phyloP scores from a whole-genome alignment of 768 basidiomycete genomes.

The Pholiota conissans region DNA sequence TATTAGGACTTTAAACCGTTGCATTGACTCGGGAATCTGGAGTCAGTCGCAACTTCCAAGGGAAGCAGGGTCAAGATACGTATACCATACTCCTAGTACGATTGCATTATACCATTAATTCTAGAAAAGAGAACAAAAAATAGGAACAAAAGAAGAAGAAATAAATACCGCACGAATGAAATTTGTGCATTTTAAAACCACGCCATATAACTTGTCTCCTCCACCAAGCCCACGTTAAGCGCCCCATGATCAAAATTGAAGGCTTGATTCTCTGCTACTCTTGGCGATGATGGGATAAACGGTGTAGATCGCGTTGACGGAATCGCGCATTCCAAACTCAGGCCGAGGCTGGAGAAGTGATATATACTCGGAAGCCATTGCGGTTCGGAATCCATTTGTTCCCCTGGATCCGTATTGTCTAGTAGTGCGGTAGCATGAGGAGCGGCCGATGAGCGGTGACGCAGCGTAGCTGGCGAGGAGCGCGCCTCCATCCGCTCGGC shows the following conservation, averaged over 20 bases:
- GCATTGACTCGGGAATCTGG: too few relatives aligned
- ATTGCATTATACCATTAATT: too few relatives aligned
- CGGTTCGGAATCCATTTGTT: too few relatives aligned
- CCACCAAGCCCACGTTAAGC: slow-evolving; percentile 51
- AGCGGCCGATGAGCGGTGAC: not conserved
- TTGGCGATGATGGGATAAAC: slow-evolving; percentile 45
- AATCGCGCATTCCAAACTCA: slow-evolving; percentile 41
- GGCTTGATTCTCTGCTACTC: slow-evolving; percentile 52
- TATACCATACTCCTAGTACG: too few relatives aligned
- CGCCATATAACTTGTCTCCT: slow-evolving; percentile 67
- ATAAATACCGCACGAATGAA: not conserved
- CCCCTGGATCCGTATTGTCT: too few relatives aligned
- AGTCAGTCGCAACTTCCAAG: too few relatives aligned
- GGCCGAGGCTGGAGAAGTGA: slow-evolving; percentile 40
- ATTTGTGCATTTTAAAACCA: slow-evolving; percentile 64
- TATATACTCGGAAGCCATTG: slow-evolving; percentile 51
- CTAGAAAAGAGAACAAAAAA: not conserved
- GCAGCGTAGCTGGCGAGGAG: not conserved
- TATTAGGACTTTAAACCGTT: too few relatives aligned
- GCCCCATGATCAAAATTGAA: slow-evolving; percentile 68
- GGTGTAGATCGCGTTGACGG: slow-evolving; percentile 38
- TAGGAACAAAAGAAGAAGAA: not conserved
- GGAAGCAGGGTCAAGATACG: too few relatives aligned
- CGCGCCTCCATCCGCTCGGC: slow-evolving; percentile 22
- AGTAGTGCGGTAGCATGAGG: too few relatives aligned